Evolutionary conservation across 441 rosid species (phyloP).

Genomic region (Iberis amara): DNA sequence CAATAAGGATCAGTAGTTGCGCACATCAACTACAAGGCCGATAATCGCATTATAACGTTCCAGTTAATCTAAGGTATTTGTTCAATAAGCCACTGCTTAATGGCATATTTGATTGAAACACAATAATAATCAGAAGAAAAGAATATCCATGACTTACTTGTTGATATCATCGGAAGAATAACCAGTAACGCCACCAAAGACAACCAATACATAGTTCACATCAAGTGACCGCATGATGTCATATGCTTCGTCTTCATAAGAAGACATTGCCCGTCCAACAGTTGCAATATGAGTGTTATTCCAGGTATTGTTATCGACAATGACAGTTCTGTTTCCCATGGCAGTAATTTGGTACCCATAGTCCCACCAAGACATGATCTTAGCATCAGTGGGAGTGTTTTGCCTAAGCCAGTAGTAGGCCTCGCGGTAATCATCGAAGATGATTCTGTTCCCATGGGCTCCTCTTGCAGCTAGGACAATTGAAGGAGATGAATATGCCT

Average conservation of each 20-base stretch:
- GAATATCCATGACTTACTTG: conserved; percentile 50
- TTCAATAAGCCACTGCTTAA: conserved; percentile 8
- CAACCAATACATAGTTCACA: conserved; percentile 92
- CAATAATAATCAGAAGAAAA: conserved; percentile 3
- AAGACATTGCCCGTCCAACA: conserved; percentile 99
- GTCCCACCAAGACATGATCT: conserved; percentile 99
- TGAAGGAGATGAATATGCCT: conserved; percentile 98
- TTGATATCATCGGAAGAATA: conserved; percentile 98
- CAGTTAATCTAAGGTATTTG: too few species aligned
- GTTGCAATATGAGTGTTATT: conserved; percentile 98
- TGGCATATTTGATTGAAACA: neutral
- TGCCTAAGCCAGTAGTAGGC: conserved; percentile 98
- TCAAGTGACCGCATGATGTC: conserved; percentile 95
- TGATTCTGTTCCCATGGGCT: conserved; percentile 90
- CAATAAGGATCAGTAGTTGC: conserved; percentile 3
- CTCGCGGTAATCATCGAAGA: conserved; percentile 98
- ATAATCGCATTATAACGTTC: too few species aligned
- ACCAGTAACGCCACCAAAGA: conserved; percentile 98
- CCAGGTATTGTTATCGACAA: conserved; percentile 98
- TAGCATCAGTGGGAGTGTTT: conserved; percentile 96
- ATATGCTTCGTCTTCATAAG: conserved; percentile 92
- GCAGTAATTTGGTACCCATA: conserved; percentile 99
- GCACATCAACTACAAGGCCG: conserved; percentile 3
- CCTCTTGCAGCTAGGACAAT: conserved; percentile 98
- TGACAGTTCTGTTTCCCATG: conserved; percentile 99